Conservation (phyloP, 805 yeast species). For the Metschnikowia orientalis region DNA sequence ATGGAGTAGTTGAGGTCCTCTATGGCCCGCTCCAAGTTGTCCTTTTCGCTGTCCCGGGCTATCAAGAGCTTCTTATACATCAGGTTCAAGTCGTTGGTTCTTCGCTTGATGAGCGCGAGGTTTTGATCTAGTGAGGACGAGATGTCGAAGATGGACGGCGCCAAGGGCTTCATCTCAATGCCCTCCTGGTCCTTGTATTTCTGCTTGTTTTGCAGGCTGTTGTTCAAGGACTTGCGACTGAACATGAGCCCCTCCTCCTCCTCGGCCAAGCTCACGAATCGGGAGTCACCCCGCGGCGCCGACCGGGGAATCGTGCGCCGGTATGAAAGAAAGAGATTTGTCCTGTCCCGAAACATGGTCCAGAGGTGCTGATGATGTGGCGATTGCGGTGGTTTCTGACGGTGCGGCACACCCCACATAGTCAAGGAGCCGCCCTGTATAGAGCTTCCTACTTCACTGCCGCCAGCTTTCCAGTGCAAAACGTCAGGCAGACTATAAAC, state of each 20-base stretch:
- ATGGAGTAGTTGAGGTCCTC: constrained; percentile 73
- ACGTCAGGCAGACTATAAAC: too few relatives aligned
- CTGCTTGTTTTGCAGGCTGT: constrained; percentile 1
- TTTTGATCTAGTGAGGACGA: constrained; percentile 66
- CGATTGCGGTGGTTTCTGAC: too few relatives aligned
- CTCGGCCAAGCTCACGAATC: constrained; percentile 40
- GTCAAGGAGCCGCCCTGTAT: background rate
- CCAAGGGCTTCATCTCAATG: constrained; percentile 61
- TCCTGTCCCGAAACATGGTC: constrained; percentile 84
- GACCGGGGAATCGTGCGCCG: constrained; percentile 81
- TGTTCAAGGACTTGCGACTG: constrained; percentile 16
- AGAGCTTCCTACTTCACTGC: background rate
- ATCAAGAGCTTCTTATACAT: constrained; percentile 77
- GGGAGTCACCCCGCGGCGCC: constrained; percentile 18
- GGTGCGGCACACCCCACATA: too few relatives aligned
- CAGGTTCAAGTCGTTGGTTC: constrained; percentile 57
- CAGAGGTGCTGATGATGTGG: constrained; percentile 2
- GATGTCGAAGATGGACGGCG: constrained; percentile 76
- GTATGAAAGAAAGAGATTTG: constrained; percentile 85
- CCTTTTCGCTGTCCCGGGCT: constrained; percentile 83
- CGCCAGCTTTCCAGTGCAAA: too few relatives aligned
- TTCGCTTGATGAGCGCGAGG: constrained; percentile 47
- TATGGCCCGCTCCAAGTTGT: constrained; percentile 68
- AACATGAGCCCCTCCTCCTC: constrained; percentile 60
- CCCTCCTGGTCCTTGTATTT: constrained; percentile 22